Evolutionary conservation across 164 flowering plant species (phyloP).

Genomic region (Vitis labrusca): DNA sequence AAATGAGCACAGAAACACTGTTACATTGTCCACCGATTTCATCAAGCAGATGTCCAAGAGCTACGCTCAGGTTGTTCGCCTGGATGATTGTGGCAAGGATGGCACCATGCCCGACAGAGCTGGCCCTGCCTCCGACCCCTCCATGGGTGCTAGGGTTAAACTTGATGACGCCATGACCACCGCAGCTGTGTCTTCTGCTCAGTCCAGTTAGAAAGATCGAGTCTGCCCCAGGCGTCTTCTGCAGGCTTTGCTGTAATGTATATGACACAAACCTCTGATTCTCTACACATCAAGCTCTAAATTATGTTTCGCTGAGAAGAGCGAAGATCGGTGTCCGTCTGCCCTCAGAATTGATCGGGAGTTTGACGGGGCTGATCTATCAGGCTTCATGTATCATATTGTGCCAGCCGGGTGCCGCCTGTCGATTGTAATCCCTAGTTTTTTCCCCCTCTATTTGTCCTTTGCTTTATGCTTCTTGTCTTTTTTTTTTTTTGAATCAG

Average conservation of each 20-base stretch:
- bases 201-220: slow-evolving; percentile 20
- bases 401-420: slow-evolving; percentile 12
- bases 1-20: slow-evolving; percentile 32
- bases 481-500: slow-evolving; percentile 7
- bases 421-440: slow-evolving; percentile 19
- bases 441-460: background rate
- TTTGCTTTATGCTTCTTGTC: background rate
- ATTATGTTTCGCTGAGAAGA: slow-evolving; percentile 1
- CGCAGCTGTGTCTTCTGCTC: slow-evolving; percentile 21
- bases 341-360: no score
- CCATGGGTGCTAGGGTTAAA: slow-evolving; percentile 21
- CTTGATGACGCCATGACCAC: slow-evolving; percentile 25
- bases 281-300: background rate
- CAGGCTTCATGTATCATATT: slow-evolving; percentile 28
- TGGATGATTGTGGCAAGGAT: slow-evolving; percentile 49
- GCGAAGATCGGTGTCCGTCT: slow-evolving; percentile 5
- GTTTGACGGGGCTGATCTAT: no score
- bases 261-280: slow-evolving; percentile 2
- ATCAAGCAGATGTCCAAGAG: slow-evolving; percentile 62
- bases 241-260: slow-evolving; percentile 7
- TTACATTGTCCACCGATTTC: slow-evolving; percentile 31
- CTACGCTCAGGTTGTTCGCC: slow-evolving; percentile 56
- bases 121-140: slow-evolving; percentile 23
- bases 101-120: slow-evolving; percentile 23
- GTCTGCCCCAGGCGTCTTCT: background rate